A percentile compares a stretch with the other conserved stretches of the same genome.
These are phyloP conservation scores for Coemansia sp. DNA, from an alignment of 192 early-diverging fungal species.

Conservation along the genomic window DNA sequence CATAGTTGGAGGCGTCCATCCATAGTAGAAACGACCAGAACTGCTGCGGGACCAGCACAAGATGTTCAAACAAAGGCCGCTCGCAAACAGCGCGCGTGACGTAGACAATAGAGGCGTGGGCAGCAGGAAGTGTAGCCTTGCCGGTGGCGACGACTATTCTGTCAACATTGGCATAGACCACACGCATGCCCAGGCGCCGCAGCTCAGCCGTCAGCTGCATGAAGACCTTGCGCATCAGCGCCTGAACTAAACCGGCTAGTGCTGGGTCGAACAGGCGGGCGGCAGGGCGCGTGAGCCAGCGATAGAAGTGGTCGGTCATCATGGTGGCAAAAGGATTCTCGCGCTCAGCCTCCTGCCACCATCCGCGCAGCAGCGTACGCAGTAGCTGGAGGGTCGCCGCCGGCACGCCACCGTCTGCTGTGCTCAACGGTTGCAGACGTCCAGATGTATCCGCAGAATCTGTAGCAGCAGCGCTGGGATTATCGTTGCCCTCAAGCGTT, in stretches of 20 bases:
- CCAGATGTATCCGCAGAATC: background rate
- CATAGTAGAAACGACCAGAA: conserved; percentile 85
- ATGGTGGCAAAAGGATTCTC: conserved; percentile 67
- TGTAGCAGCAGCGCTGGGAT: background rate
- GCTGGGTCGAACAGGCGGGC: conserved; percentile 84
- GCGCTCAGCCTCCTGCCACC: conserved; percentile 71
- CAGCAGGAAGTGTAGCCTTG: conserved; percentile 73
- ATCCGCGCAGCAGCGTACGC: conserved; percentile 72
- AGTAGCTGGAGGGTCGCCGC: conserved; percentile 67
- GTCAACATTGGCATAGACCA: conserved; percentile 80
- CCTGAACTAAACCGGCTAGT: conserved; percentile 73
- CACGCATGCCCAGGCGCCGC: conserved; percentile 68
- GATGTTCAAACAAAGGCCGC: conserved; percentile 72
- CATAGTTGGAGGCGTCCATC: conserved; percentile 92
- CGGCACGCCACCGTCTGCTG: conserved; percentile 32
- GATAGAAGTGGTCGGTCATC: conserved; percentile 81
- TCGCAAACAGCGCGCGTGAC: conserved; percentile 65
- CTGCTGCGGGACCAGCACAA: conserved; percentile 66
- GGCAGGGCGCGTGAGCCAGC: conserved; percentile 79
- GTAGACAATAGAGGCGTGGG: conserved; percentile 72
- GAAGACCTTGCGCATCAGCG: conserved; percentile 89
- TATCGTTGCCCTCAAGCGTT: conserved; percentile 11
- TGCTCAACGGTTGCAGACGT: too few species aligned
- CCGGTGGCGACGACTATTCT: conserved; percentile 78
- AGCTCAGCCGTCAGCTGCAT: conserved; percentile 81